Percentiles rank a stretch among this genome's conserved stretches.
These are phyloP conservation scores for Mallotus japonicus DNA, from an alignment of 441 rosid species.

Conservation along the genomic window DNA sequence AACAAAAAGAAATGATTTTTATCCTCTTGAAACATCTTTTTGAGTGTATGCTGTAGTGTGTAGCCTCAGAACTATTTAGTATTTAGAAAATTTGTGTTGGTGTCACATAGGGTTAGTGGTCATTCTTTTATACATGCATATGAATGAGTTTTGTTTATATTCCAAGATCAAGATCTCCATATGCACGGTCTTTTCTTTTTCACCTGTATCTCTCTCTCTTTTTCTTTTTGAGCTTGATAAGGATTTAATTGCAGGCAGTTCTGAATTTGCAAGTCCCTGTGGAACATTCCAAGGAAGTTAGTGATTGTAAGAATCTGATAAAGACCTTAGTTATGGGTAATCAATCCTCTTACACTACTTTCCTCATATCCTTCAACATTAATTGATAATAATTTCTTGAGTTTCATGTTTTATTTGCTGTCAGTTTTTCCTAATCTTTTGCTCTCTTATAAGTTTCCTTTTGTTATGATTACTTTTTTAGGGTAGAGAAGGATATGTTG, in stretches of 20 bases:
- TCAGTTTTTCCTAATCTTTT: background rate
- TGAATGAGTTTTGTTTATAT: background rate
- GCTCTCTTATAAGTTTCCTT: background rate
- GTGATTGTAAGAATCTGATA: slow-evolving; percentile 91
- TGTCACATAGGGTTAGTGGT: background rate
- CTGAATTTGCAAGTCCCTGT: slow-evolving; percentile 88
- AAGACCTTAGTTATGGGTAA: slow-evolving; percentile 99
- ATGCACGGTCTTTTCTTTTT: background rate
- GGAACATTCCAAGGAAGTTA: slow-evolving; percentile 98
- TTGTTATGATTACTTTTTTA: background rate
- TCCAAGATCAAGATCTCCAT: background rate
- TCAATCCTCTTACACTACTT: slow-evolving; percentile 19
- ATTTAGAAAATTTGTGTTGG: background rate
- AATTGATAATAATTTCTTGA: slow-evolving; percentile 14
- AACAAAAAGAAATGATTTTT: background rate
- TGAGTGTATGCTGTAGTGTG: too few species aligned
- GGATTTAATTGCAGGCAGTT: slow-evolving; percentile 79
- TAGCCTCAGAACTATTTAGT: background rate
- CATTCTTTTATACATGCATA: background rate
- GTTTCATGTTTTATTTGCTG: slow-evolving; percentile 12
- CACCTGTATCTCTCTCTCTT: background rate
- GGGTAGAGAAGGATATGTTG: background rate
- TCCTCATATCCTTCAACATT: slow-evolving; percentile 23
- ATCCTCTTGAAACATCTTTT: background rate
- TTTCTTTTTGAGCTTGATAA: slow-evolving; percentile 21